A percentile compares a stretch with the other conserved stretches of the same genome.
These are phyloP conservation scores for Tilletiopsis washingtonensis DNA, from an alignment of 1,284 basidiomycete genomes.

Conservation along the genomic window DNA sequence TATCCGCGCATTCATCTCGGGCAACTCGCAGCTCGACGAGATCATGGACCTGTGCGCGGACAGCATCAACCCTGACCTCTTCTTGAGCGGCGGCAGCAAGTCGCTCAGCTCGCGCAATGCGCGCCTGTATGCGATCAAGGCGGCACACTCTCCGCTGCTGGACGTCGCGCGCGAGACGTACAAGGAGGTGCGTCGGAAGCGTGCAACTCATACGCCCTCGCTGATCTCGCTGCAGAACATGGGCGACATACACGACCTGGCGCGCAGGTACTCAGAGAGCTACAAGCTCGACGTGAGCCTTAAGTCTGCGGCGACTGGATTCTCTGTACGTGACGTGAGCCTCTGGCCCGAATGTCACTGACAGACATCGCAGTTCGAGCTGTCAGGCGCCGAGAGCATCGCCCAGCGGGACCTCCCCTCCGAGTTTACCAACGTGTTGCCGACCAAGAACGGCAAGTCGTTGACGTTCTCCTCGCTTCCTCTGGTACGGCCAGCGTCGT, in stretches of 20 bases:
- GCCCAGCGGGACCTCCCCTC: not conserved
- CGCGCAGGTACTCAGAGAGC: not conserved
- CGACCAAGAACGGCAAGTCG: not conserved
- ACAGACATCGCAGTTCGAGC: not conserved
- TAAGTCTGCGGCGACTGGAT: not conserved
- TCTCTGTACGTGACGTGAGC: not conserved
- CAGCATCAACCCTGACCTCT: not conserved
- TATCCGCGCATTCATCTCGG: not conserved
- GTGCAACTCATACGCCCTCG: not conserved
- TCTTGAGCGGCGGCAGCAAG: too few relatives aligned
- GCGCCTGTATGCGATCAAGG: not conserved
- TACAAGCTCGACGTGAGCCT: not conserved
- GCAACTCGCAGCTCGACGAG: not conserved
- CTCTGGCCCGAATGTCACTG: too few relatives aligned
- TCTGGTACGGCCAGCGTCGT: slow-evolving; percentile 1
- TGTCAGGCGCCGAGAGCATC: not conserved
- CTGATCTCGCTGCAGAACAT: not conserved
- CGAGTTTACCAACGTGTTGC: slow-evolving; percentile 4
- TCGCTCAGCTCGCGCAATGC: not conserved
- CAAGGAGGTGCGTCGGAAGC: not conserved
- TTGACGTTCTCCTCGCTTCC: slow-evolving; percentile 4
- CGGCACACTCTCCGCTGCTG: not conserved
- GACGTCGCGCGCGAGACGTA: slow-evolving; percentile 9
- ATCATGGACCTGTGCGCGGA: not conserved
- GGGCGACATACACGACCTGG: not conserved